Evolutionary conservation across 352 stramenopile species (phyloP), one percentile per base, ranked within the genome.

Genomic region (Nothophytophthora sp.): DNA sequence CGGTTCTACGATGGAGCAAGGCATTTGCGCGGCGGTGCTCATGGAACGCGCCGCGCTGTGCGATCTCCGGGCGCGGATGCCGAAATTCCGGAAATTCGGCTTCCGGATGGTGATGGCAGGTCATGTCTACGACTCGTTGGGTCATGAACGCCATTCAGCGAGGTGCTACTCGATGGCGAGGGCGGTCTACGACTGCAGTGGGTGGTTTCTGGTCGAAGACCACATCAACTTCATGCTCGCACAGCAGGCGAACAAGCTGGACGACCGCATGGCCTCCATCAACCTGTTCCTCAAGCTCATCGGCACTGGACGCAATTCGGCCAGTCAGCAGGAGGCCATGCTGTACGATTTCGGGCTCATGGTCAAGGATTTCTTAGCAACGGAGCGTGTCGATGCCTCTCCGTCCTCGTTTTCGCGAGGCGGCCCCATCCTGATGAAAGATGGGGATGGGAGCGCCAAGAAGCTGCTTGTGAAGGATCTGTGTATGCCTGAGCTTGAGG

Each of bases 41-140:
- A 86, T 89, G 70, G 83, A 95, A 45, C 66, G 81, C 13, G 81
- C 86, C 5, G 85, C 81, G 11, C 57, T 92, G 39, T 95, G 83
- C 49, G 83, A 94, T 61, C 50, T 92, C 4, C 82, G 84, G 28
- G 69, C 77, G 8, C 69, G 80, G 24, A 58, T 70, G 15, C 73
- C 84, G 1, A 93, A 90, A 41, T 93, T 92, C 41, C 83, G 86
- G 51, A 96, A 96, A 43, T 95, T 88, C 49, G 86, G 85, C 3
- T 96, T 96, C 49, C 76, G 86, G 48, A 91, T 96, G 85, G 81
- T 96, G 33, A 95, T 96, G 77, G 86, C 86, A 19, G 83, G 86
- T 20, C 83, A 94, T 30, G 70, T 92, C 4, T 96, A 93, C 59
- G 70, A 88, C 30, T 87, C 81, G 2, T 46, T 91, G 11, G 80